phyloP scores from a whole-genome alignment of 106 monocot species.

The Agapanthus africanus region DNA sequence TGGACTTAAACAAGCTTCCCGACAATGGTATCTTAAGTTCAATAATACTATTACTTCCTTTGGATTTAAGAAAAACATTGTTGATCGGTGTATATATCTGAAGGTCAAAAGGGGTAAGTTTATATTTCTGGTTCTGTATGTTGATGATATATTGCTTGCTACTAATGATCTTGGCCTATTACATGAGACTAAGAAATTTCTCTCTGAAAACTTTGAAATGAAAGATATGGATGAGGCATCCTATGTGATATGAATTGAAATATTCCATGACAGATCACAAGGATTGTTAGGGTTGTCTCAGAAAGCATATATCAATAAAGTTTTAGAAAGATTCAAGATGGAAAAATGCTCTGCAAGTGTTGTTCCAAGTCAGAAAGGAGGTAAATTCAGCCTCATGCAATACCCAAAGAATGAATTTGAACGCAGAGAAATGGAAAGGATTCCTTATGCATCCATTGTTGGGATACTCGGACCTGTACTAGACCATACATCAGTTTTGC shows the following conservation, averaged over 20 bases:
- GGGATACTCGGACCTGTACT: too few relatives aligned
- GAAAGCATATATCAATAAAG: not conserved
- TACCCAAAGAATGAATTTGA: too few relatives aligned
- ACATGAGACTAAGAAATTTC: too few relatives aligned
- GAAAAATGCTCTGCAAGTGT: not conserved
- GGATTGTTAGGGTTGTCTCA: not conserved
- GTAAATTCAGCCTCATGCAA: not conserved
- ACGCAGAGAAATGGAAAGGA: too few relatives aligned
- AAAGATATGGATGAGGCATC: too few relatives aligned
- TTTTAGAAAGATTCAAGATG: constrained; percentile 1
- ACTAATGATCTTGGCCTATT: too few relatives aligned
- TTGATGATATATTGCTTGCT: not conserved
- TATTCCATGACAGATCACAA: not conserved
- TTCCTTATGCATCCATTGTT: too few relatives aligned
- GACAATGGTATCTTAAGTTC: constrained; percentile 5
- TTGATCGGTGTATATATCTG: constrained; percentile 7
- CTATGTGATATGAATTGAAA: not conserved
- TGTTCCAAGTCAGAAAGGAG: not conserved
- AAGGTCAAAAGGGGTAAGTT: not conserved
- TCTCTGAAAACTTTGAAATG: too few relatives aligned
- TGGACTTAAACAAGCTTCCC: too few relatives aligned
- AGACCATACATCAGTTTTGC: too few relatives aligned
- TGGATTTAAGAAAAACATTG: constrained; percentile 3
- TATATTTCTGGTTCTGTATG: constrained; percentile 2
- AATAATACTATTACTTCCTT: not conserved